Percentiles rank a stretch among this genome's conserved stretches.
Conservation (phyloP, 208 protist genomes). For the Trypanosoma scelopori region DNA sequence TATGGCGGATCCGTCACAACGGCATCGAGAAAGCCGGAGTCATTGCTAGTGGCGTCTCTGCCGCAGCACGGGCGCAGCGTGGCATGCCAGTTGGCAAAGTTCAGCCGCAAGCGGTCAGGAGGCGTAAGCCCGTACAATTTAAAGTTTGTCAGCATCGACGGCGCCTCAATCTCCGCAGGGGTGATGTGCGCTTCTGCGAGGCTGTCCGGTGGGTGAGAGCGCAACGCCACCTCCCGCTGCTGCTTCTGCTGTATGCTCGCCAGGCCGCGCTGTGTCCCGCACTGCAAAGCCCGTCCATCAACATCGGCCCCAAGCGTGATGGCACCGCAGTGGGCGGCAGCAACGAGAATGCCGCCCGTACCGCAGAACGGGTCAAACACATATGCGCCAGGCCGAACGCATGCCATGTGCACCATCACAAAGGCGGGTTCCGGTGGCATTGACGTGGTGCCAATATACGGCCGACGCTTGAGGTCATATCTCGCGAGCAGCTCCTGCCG, state of each 20-base stretch:
- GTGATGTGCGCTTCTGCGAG: conserved; percentile 31
- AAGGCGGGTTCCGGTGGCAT: conserved; percentile 95
- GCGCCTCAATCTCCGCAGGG: conserved; percentile 40
- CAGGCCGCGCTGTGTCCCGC: conserved; percentile 47
- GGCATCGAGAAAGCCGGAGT: conserved; percentile 81
- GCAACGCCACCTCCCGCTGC: conserved; percentile 60
- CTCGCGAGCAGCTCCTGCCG: conserved; percentile 51
- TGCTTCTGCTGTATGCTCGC: conserved; percentile 69
- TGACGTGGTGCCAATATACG: conserved; percentile 95
- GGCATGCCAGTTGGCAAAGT: conserved; percentile 73
- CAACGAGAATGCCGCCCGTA: conserved; percentile 86
- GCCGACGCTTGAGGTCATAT: conserved; percentile 84
- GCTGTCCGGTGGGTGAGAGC: conserved; percentile 28
- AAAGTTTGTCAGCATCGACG: conserved; percentile 87
- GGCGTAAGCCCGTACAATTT: conserved; percentile 72
- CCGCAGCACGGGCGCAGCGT: conserved; percentile 26
- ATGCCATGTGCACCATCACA: conserved; percentile 90
- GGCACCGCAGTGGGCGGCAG: conserved; percentile 85
- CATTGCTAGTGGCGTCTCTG: neutral
- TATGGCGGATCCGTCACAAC: conserved; percentile 94
- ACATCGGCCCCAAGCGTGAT: conserved; percentile 89
- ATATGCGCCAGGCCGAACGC: conserved; percentile 47
- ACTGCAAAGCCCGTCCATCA: conserved; percentile 84
- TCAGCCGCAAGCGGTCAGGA: conserved; percentile 75
- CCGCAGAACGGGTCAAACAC: conserved; percentile 95